Percentiles rank a stretch among this genome's conserved stretches.
These are phyloP conservation scores for Leptographium lundbergii DNA, from an alignment of 2,329 filamentous ascomycete genomes.

Conservation along the genomic window DNA sequence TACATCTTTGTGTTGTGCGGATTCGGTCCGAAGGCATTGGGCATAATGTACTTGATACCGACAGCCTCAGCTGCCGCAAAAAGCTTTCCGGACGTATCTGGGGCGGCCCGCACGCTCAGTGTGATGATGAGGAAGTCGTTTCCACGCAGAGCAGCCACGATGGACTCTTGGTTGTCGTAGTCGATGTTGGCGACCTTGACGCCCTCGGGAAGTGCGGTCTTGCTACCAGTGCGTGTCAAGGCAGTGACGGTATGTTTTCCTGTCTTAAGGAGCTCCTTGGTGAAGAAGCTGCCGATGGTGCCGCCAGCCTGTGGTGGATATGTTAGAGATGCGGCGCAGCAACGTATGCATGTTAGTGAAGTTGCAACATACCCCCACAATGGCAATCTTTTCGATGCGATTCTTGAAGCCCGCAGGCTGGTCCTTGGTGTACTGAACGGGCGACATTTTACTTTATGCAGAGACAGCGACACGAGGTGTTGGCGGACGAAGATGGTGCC, in stretches of 20 bases:
- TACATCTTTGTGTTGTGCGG: conserved; percentile 3
- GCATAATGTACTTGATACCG: conserved; percentile 30
- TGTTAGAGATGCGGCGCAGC: no score
- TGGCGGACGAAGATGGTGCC: not conserved
- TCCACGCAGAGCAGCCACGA: conserved; percentile 10
- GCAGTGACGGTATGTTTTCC: conserved; percentile 36
- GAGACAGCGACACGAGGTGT: not conserved
- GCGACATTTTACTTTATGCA: not conserved
- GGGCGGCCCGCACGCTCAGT: conserved; percentile 15
- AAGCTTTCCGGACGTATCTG: conserved; percentile 24
- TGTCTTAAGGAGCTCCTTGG: conserved; percentile 10
- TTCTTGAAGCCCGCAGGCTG: conserved; percentile 17
- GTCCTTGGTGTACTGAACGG: conserved; percentile 14
- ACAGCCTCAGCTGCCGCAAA: conserved; percentile 29
- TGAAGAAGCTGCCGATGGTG: conserved; percentile 12
- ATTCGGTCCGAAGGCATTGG: conserved; percentile 25
- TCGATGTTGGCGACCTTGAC: conserved; percentile 27
- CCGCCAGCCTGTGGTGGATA: conserved; percentile 13
- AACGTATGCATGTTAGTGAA: not conserved
- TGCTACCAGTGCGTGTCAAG: conserved; percentile 31
- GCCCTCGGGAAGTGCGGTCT: conserved; percentile 24
- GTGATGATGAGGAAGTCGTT: conserved; percentile 13
- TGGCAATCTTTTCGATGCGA: conserved; percentile 14
- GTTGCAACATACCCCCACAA: conserved; percentile 12
- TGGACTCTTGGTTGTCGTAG: conserved; percentile 16